These are phyloP conservation scores for Camillea tinctor DNA, from an alignment of 2,329 filamentous ascomycete species.

Conservation along the genomic window DNA sequence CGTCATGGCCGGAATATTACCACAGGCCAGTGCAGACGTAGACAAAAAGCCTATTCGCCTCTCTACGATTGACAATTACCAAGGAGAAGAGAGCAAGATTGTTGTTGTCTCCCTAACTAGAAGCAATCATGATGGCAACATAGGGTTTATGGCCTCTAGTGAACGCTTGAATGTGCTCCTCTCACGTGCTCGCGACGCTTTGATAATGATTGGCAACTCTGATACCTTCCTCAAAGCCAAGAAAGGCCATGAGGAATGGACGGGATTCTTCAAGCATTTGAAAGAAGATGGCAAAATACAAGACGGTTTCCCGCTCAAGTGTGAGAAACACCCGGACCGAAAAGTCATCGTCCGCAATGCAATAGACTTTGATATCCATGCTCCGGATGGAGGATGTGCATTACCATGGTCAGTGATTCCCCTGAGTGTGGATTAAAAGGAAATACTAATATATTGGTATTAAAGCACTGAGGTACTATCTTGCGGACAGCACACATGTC, in stretches of 20 bases:
- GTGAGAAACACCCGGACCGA: conserved; percentile 26
- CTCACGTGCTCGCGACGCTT: conserved; percentile 61
- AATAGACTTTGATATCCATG: conserved; percentile 21
- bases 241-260: conserved; percentile 59
- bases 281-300: conserved; percentile 48
- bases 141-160: conserved; percentile 67
- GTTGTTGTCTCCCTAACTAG: conserved; percentile 67
- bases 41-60: conserved; percentile 55
- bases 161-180: conserved; percentile 70
- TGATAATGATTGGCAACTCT: conserved; percentile 71
- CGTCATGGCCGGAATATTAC: conserved; percentile 60
- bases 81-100: conserved; percentile 74
- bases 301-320: conserved; percentile 22
- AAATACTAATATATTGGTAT: too few species aligned
- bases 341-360: conserved; percentile 9
- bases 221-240: conserved; percentile 61
- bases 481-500: conserved; percentile 14
- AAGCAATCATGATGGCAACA: conserved; percentile 61
- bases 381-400: conserved; percentile 25
- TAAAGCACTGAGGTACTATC: conserved; percentile 7
- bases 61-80: conserved; percentile 76
- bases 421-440: too few species aligned
- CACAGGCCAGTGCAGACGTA: conserved; percentile 48
- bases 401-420: conserved; percentile 15
- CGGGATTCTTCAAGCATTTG: conserved; percentile 54